A percentile compares a stretch with the other conserved stretches of the same genome.
Conservation (phyloP, 1,139 yeast genomes). For the Candida frijolesensis region DNA sequence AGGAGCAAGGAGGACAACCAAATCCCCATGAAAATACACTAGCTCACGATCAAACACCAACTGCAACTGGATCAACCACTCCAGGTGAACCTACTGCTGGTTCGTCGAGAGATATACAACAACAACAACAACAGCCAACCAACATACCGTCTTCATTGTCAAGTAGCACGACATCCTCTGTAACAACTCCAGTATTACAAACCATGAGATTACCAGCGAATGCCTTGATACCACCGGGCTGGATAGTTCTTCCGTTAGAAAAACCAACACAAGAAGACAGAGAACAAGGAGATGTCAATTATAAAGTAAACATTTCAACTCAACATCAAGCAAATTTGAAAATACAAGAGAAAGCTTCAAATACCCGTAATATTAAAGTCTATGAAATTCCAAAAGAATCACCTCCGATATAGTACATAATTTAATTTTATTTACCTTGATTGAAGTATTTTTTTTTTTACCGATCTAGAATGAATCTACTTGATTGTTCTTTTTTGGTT, state of each 20-base stretch:
- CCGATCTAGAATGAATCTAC: background rate
- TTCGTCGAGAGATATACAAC: conserved; percentile 5
- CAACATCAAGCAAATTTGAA: conserved; percentile 19
- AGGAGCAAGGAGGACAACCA: background rate
- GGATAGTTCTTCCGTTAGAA: conserved; percentile 35
- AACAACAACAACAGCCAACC: conserved; percentile 1
- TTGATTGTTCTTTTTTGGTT: background rate
- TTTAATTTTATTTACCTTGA: too few species aligned
- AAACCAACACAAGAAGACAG: conserved; percentile 12
- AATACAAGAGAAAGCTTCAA: conserved; percentile 12
- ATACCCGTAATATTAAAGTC: conserved; percentile 11
- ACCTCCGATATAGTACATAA: conserved; percentile 3
- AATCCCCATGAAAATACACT: background rate
- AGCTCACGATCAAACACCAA: background rate
- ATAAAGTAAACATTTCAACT: conserved; percentile 24
- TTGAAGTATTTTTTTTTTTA: background rate
- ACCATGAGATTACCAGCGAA: conserved; percentile 20
- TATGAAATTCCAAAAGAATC: conserved; percentile 11
- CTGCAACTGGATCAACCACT: background rate
- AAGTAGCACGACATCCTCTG: background rate
- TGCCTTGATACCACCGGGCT: conserved; percentile 37
- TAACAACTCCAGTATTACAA: conserved; percentile 7
- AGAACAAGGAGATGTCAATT: conserved; percentile 13
- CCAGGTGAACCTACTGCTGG: conserved; percentile 4
- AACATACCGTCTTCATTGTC: background rate